Evolutionary conservation across 768 basidiomycete species (phyloP).

Genomic region (Pleurotus citrinopileatus): DNA sequence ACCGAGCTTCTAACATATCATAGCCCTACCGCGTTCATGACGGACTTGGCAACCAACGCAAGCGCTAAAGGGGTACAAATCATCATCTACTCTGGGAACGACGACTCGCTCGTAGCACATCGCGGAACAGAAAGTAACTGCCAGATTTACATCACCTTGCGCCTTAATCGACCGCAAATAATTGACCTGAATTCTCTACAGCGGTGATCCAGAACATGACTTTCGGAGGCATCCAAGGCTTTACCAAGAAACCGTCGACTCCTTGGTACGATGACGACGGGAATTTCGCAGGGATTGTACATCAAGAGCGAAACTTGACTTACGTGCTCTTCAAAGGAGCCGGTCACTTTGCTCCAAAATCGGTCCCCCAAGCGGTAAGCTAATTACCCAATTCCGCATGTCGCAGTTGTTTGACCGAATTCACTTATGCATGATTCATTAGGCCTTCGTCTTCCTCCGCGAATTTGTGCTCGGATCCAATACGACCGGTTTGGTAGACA

Average conservation of each 20-base stretch:
- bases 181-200: no score
- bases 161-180: no score
- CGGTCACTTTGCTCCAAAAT: conserved; percentile 39
- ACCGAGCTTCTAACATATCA: background rate
- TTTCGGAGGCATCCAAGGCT: conserved; percentile 75
- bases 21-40: conserved; percentile 63
- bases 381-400: background rate
- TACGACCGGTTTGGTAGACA: conserved; percentile 51
- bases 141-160: no score
- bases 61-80: conserved; percentile 46
- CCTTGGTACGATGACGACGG: conserved; percentile 62
- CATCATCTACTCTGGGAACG: conserved; percentile 68
- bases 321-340: conserved; percentile 40
- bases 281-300: conserved; percentile 64
- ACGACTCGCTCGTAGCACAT: conserved; percentile 65
- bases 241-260: conserved; percentile 65
- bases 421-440: background rate
- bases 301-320: conserved; percentile 73
- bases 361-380: conserved; percentile 35
- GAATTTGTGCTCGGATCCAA: conserved; percentile 70
- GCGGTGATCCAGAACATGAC: conserved; percentile 59
- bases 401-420: background rate
- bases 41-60: conserved; percentile 63
- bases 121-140: conserved; percentile 61
- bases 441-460: conserved; percentile 64